A percentile compares a stretch with the other conserved stretches of the same genome.
Evolutionary conservation across 2,329 filamentous ascomycete genomes (phyloP).

Genomic region (Macrophomina tecta): DNA sequence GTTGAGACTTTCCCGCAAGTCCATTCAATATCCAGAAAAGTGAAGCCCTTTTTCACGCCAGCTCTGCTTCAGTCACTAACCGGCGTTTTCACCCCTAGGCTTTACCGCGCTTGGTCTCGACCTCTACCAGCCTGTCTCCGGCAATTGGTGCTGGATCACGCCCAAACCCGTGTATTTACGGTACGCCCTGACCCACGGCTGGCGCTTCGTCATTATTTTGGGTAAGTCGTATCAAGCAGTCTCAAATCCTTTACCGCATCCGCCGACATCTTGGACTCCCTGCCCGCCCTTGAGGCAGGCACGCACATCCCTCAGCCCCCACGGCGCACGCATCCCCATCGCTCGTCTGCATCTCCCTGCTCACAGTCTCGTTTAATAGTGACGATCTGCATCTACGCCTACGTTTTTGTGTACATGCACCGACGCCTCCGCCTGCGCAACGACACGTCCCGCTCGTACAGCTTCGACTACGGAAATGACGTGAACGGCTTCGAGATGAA

Average conservation of each 20-base stretch:
- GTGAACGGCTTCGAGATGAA: neutral
- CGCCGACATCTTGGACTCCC: too few relatives aligned
- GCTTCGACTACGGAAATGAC: neutral
- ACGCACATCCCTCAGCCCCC: too few relatives aligned
- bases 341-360: too few relatives aligned
- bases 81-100: neutral
- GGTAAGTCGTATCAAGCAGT: too few relatives aligned
- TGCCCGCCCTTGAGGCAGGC: too few relatives aligned
- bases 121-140: conserved; percentile 48
- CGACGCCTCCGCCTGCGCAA: neutral
- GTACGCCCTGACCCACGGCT: conserved; percentile 53
- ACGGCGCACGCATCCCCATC: too few relatives aligned
- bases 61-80: neutral
- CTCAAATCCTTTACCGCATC: too few relatives aligned
- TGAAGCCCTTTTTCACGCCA: too few relatives aligned
- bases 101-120: neutral
- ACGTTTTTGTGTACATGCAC: conserved; percentile 48
- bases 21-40: too few relatives aligned
- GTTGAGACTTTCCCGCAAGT: too few relatives aligned
- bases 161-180: conserved; percentile 46
- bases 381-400: conserved; percentile 52
- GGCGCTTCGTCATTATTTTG: conserved; percentile 53
- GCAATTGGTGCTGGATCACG: conserved; percentile 58
- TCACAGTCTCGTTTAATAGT: conserved; percentile 5
- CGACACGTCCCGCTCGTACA: neutral